Base-by-base conservation (phyloP, 106 monocot species). In the Dioscorea dumetorum region DNA sequence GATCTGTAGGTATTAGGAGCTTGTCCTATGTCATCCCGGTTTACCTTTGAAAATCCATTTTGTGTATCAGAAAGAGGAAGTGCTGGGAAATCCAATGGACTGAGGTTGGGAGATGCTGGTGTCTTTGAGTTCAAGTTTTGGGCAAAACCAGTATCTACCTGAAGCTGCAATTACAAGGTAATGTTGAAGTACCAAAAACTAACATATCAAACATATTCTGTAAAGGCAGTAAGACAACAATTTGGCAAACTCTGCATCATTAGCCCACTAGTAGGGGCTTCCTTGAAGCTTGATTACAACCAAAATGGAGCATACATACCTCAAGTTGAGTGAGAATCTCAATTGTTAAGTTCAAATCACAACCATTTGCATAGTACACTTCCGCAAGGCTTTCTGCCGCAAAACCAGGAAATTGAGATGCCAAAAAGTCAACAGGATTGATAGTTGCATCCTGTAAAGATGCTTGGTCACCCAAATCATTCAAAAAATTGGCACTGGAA, bases 281-380 rank as follows among this genome's bases (percentile, higher is more conserved):
- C 54, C 54, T 54, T 54, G 10, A 41, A 41, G 41, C 41, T 41
- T 41, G 9, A 41, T 41, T 41, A 10, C 9, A 41, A 41, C 41
- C 41, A 6, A 41, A 41, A 41, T 41, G 41, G 41, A 41, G 41
- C 41, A 41, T 41, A 35, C 15, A 51, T 78, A 94, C 94, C 90
- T 84, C 86, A 64, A 87, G 78, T 35, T 94, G 84, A 68, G 49
- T 79, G 23, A 94, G 86, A 16, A 84, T 82, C 65, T 87, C 87
- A 24, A 78, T 74, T 22, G 90, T 87, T 14, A 69, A 68, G 77
- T 77, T 87, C 76, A 94, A 78, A 76, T 90, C 78, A 75, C 75
- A 70, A 15, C 80, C 78, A 80, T 81, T 94, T 65, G 73, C 78
- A 68, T 75, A 77, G 58, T 90, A 94, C 21, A 84, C 73, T 66